Base-by-base conservation (phyloP, 176 grass and related monocot genomes). In the Calamus simplicifolius region DNA sequence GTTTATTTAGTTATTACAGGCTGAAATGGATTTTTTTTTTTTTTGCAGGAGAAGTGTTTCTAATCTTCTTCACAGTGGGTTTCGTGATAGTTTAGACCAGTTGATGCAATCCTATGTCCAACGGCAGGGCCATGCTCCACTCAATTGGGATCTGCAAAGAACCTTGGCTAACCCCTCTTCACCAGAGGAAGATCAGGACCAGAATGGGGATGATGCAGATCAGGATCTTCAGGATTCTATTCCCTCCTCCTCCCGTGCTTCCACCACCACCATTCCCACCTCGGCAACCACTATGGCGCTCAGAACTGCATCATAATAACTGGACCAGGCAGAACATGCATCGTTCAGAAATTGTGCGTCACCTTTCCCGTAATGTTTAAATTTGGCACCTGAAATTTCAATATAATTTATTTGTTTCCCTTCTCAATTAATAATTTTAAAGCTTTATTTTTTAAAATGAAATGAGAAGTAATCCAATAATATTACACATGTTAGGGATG, bases 31-130 rank as follows among this genome's bases (percentile, higher is more conserved):
- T 13, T 43, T n/a, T n/a, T n/a, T n/a, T n/a, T n/a, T 43, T 7
- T 43, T 56, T 73, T 87, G 59, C 87, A 92, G 93, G 62, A 84
- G 88, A 80, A 98, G 84, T 18, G 93, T 98, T 52, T 98, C 93
- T 50, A 92, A 85, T 75, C 84, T 98, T 88, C 93, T 92, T 70
- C 87, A 88, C 8, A 98, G 87, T 30, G 59, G 87, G 51, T 98
- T 98, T 77, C 83, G 87, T 67, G 80, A 92, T 80, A 98, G 89
- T 57, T 80, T 98, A 68, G 93, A 98, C 64, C 83, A 50, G 21
- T 72, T 98, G 74, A 88, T 98, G 73, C 76, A 81, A 30, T 85
- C 87, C 28, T 92, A 98, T 56, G 77, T 98, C 49, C 69, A 91
- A 50, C 75, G 84, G 51, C 93, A 92, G 77, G 84, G 87, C 18